Percentiles rank a stretch among this genome's conserved stretches.
Conservation (phyloP, 495 filamentous ascomycete species). For the Penicillium cinerascens region DNA sequence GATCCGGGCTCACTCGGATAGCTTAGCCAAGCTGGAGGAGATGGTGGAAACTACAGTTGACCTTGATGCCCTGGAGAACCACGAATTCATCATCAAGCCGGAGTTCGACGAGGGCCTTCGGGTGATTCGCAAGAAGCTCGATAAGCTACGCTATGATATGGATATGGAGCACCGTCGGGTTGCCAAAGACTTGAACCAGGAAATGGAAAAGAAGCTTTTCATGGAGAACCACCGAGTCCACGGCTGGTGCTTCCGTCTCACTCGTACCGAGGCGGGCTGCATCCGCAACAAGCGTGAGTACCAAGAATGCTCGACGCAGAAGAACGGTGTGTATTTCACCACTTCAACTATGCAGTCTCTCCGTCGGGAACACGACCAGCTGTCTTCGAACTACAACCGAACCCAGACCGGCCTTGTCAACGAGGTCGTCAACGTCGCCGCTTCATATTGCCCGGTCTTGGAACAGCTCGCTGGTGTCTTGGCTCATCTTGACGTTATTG, state of each 20-base stretch:
- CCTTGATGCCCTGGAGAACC: slow-evolving; percentile 89
- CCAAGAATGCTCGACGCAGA: slow-evolving; percentile 95
- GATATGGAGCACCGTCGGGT: slow-evolving; percentile 73
- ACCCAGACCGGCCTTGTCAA: slow-evolving; percentile 88
- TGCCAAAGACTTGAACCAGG: slow-evolving; percentile 80
- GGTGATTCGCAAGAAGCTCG: slow-evolving; percentile 84
- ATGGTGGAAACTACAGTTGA: slow-evolving; percentile 99
- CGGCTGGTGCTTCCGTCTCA: slow-evolving; percentile 95
- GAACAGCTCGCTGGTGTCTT: slow-evolving; percentile 86
- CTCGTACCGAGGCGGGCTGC: slow-evolving; percentile 83
- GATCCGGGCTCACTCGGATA: slow-evolving; percentile 69
- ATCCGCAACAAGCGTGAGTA: slow-evolving; percentile 90
- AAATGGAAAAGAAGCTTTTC: slow-evolving; percentile 97
- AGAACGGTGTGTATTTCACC: slow-evolving; percentile 98
- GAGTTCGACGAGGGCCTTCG: slow-evolving; percentile 91
- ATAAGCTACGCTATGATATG: slow-evolving; percentile 81
- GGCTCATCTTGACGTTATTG: slow-evolving; percentile 94
- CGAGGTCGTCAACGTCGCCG: slow-evolving; percentile 89
- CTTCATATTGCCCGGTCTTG: slow-evolving; percentile 91
- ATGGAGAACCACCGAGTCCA: slow-evolving; percentile 94
- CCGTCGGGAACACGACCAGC: slow-evolving; percentile 88
- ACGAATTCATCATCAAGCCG: slow-evolving; percentile 98
- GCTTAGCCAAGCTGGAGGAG: slow-evolving; percentile 82
- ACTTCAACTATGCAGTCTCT: slow-evolving; percentile 77
- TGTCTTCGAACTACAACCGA: slow-evolving; percentile 92